These are phyloP conservation scores for Neolentinus lepideus DNA, from an alignment of 1,284 basidiomycete genomes.

Conservation along the genomic window DNA sequence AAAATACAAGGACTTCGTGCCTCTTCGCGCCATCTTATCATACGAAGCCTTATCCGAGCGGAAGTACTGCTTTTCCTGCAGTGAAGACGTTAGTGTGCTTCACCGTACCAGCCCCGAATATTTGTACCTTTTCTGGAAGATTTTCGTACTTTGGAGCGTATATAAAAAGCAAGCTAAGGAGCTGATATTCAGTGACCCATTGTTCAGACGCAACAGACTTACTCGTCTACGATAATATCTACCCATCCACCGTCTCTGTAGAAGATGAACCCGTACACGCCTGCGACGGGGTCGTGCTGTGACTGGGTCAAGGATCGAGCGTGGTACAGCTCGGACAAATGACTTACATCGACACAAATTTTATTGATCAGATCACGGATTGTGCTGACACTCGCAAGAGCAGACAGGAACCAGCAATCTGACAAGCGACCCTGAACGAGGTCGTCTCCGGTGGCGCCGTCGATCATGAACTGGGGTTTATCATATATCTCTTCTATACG, in stretches of 20 bases:
- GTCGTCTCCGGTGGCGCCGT: constrained; percentile 29
- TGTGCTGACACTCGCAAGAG: constrained; percentile 33
- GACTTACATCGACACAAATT: constrained; percentile 39
- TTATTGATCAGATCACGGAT: constrained; percentile 26
- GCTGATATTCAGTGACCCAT: neutral
- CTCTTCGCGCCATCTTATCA: constrained; percentile 36
- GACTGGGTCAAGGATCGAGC: neutral
- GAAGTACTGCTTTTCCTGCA: constrained; percentile 33
- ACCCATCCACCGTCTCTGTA: constrained; percentile 32
- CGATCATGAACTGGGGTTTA: constrained; percentile 23
- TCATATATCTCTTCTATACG: no score
- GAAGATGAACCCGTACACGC: constrained; percentile 51
- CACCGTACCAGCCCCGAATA: constrained; percentile 1
- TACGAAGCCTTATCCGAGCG: constrained; percentile 41
- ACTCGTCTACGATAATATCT: constrained; percentile 40
- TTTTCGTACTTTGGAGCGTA: constrained; percentile 44
- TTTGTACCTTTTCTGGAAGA: constrained; percentile 17
- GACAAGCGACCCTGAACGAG: constrained; percentile 37
- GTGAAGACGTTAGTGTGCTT: neutral
- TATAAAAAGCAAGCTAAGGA: constrained; percentile 31
- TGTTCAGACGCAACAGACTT: constrained; percentile 9
- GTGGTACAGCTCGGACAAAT: constrained; percentile 1
- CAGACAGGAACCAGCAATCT: constrained; percentile 45
- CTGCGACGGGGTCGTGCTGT: constrained; percentile 43
- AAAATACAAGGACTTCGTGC: constrained; percentile 41